These are phyloP conservation scores for Barbarea vulgaris DNA, from an alignment of 345 rosid species.

Conservation along the genomic window DNA sequence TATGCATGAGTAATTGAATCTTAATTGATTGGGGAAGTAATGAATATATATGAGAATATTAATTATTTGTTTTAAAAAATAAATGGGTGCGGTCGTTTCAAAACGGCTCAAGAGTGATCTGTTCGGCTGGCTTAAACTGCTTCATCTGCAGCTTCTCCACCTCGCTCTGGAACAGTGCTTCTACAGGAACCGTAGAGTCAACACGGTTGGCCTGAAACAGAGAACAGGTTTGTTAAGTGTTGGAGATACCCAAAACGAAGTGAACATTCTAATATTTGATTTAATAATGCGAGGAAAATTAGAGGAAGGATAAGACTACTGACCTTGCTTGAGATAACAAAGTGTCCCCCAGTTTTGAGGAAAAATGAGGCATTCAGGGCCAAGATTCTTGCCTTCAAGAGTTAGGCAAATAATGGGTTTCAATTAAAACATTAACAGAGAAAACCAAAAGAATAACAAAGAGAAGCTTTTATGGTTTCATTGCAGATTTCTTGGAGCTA, in stretches of 20 bases:
- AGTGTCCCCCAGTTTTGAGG: constrained; percentile 91
- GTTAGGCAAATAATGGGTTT: constrained; percentile 10
- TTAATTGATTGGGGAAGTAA: too few species aligned
- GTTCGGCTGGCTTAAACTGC: constrained; percentile 86
- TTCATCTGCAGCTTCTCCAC: constrained; percentile 84
- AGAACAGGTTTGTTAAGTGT: background rate
- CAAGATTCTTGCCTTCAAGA: constrained; percentile 81
- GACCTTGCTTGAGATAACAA: constrained; percentile 92
- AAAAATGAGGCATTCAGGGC: constrained; percentile 84
- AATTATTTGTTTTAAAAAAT: too few species aligned
- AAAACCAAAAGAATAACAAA: background rate
- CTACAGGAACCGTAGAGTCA: constrained; percentile 86
- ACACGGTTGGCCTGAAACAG: constrained; percentile 83
- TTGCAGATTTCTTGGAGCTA: background rate
- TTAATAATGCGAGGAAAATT: background rate
- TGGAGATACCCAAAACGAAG: background rate
- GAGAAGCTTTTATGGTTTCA: background rate
- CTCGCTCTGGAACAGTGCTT: constrained; percentile 80
- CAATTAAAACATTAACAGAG: background rate
- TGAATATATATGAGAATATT: too few species aligned
- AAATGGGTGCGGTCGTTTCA: too few species aligned
- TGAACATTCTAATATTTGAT: too few species aligned
- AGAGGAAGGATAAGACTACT: constrained; percentile 12
- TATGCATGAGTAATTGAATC: too few species aligned
- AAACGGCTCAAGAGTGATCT: constrained; percentile 93